phyloP scores from a whole-genome alignment of 2,329 filamentous ascomycete genomes.

The Rhynchosporium agropyri region DNA sequence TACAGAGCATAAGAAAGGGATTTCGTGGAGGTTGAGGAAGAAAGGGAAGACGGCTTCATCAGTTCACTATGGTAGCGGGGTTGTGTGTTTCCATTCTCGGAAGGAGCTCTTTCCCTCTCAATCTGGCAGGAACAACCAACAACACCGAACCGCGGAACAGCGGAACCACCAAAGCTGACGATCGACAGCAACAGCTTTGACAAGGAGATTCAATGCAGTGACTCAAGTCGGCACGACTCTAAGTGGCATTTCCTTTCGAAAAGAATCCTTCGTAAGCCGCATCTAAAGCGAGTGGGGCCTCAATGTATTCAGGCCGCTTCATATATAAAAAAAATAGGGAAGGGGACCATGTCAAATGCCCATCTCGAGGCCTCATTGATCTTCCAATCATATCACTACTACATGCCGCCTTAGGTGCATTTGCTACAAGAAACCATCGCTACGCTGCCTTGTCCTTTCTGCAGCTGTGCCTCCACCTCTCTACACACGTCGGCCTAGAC shows the following conservation, averaged over 20 bases:
- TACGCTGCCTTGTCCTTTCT: background rate
- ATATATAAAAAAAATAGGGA: no score
- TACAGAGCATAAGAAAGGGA: no score
- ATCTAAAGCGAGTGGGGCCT: no score
- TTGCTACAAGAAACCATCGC: constrained; percentile 2
- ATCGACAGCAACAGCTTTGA: background rate
- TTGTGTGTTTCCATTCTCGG: background rate
- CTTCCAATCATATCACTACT: constrained; percentile 1
- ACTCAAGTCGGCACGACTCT: no score
- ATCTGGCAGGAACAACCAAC: background rate
- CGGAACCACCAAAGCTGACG: background rate
- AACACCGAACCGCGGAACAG: background rate
- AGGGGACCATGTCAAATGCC: background rate
- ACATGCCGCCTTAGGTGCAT: constrained; percentile 1
- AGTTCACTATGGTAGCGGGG: background rate
- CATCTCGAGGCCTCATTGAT: background rate
- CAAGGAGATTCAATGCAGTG: background rate
- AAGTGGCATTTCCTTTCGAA: no score
- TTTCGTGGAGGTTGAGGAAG: background rate
- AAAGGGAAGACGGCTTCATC: background rate
- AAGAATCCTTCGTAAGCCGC: no score
- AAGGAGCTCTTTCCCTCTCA: background rate
- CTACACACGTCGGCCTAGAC: constrained; percentile 1
- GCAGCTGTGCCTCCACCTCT: background rate
- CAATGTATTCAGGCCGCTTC: no score